These are phyloP conservation scores for Odonthalia washingtoniensis DNA, from an alignment of 31 red algal species.

Conservation along the genomic window DNA sequence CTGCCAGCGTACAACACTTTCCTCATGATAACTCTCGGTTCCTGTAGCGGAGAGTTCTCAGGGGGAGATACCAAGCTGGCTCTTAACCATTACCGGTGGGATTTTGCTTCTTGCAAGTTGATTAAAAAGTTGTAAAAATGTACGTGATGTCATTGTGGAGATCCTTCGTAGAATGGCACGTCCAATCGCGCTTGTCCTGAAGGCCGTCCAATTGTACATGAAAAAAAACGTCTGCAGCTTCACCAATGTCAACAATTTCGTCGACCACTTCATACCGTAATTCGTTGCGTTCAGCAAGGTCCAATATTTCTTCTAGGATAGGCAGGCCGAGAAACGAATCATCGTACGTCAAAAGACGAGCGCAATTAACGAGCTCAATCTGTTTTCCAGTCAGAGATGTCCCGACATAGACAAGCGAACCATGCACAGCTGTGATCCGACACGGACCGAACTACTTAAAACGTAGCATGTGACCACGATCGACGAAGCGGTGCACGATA, in stretches of 20 bases:
- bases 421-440: conserved; percentile 11
- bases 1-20: neutral
- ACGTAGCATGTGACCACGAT: conserved; percentile 20
- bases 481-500: conserved; percentile 15
- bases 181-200: conserved; percentile 43
- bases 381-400: neutral
- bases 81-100: conserved; percentile 10
- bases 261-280: conserved; percentile 24
- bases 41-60: conserved; percentile 9
- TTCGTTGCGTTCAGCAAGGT: conserved; percentile 25
- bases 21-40: neutral
- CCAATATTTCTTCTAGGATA: neutral
- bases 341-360: conserved; percentile 1
- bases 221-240: conserved; percentile 27
- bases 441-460: conserved; percentile 6
- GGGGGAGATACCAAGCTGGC: conserved; percentile 24
- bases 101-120: neutral
- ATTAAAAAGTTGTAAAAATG: conserved; percentile 1
- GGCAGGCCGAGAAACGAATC: neutral
- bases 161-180: neutral
- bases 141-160: conserved; percentile 22
- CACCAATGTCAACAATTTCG: neutral
- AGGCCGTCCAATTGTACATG: conserved; percentile 39
- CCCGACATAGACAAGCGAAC: conserved; percentile 22
- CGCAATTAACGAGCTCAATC: conserved; percentile 3